Evolutionary conservation across 495 filamentous ascomycete genomes (phyloP), one percentile per base, ranked within the genome.

Genomic region (Pyrenopolyporus hunteri): DNA sequence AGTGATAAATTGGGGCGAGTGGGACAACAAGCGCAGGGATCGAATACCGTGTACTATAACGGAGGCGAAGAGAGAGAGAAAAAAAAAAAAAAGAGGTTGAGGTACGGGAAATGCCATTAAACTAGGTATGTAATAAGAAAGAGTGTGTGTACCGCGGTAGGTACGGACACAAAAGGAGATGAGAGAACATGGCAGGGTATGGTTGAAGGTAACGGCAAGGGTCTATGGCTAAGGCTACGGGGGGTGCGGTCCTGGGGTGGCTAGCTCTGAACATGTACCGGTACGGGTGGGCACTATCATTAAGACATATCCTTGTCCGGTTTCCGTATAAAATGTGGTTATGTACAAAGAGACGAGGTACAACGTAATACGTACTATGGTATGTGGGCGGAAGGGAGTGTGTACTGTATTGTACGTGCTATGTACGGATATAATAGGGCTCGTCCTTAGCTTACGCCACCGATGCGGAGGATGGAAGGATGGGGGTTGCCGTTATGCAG

Each of bases 361-460:
- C 50, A 23, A 42, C n/a, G n/a, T n/a, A n/a, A n/a, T n/a, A n/a
- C n/a, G n/a, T n/a, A n/a, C n/a, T n/a, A n/a, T n/a, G n/a, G n/a
- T 42, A 42, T 42, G 23, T 42, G 10, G 25, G 25, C 28, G 23
- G 48, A n/a, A 44, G 14, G 43, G 20, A 16, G 40, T n/a, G n/a
- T n/a, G n/a, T n/a, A n/a, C n/a, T n/a, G n/a, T 39, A 48, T 19
- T 49, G 17, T 54, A 66, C 52, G 54, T 39, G 19, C 14, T 35
- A 35, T 11, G 32, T 13, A 35, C 1, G 35, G 14, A 40, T 22
- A 20, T 43, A 55, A 59, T 51, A 65, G 57, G 37, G 46, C 46
- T 66, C 45, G 44, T 59, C 53, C 45, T 53, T 73, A 77, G 67
- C 66, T 72, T 57, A 72, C 73, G 75, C 75, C 75, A 77, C 74